Base-by-base conservation (phyloP, 441 rosid genomes). In the Arabidopsis hybrid region DNA sequence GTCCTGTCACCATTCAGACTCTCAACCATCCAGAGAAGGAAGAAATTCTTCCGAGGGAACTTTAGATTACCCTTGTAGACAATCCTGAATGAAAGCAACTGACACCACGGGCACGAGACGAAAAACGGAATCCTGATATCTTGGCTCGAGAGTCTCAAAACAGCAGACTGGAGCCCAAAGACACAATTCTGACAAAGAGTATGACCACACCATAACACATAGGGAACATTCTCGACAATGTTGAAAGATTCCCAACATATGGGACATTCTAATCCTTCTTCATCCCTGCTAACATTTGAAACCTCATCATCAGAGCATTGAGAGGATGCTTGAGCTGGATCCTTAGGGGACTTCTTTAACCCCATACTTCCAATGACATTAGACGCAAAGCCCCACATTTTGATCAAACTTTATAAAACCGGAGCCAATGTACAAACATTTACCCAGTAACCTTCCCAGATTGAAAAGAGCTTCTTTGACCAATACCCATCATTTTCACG, bases 1-100 rank as follows among this genome's bases (percentile, higher is more conserved):
- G 80, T 73, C 71, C 90, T 79, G 56, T 89, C 92, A 17, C 90
- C 92, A 42, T 88, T 88, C 80, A 88, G 74, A 87, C 89, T 85
- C 85, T 93, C 98, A 26, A 93, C 87, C 98, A 93, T 93, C 97
- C 97, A 91, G 4, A 93, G 86, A 16, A 93, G 77, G 78, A 88
- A 91, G 78, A 79, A 93, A 65, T 93, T 93, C 74, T 93, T 91
- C 40, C 85, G 56, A 16, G 98, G 97, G 73, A 93, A 88, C 80
- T 79, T 85, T 0, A 91, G 87, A 73, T 72, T 83, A 10, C 96
- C 95, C 65, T 84, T 86, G 55, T 85, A 85, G 40, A 90, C 86
- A 17, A 92, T 74, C 65, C 97, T 84, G 42, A 88, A 77, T 0
- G 97, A 89, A 51, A 89, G 72, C 36, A 86, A 80, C 62, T 86